Evolutionary conservation across 2,329 filamentous ascomycete species (phyloP).

Genomic region (Fusarium armeniacum): DNA sequence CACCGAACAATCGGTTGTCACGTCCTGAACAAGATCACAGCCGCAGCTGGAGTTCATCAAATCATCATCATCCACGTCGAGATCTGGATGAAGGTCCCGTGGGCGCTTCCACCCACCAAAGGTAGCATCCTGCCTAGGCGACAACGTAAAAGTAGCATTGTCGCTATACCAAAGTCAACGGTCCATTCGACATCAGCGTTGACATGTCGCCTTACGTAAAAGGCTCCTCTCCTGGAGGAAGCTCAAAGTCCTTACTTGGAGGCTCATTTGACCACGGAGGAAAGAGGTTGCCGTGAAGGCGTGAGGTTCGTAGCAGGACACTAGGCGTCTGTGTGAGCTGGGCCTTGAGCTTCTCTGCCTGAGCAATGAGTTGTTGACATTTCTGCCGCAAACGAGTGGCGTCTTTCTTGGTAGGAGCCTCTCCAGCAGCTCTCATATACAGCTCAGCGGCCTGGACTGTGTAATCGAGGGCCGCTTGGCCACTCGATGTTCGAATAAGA

Average conservation of each 20-base stretch:
- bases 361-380: slow-evolving; percentile 76
- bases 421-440: slow-evolving; percentile 81
- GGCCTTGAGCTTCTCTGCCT: slow-evolving; percentile 82
- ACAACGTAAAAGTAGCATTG: slow-evolving; percentile 76
- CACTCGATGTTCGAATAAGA: slow-evolving; percentile 54
- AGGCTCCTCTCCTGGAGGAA: slow-evolving; percentile 61
- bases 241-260: slow-evolving; percentile 71
- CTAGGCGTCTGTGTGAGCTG: slow-evolving; percentile 34
- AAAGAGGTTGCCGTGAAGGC: slow-evolving; percentile 85
- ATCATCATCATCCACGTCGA: slow-evolving; percentile 54
- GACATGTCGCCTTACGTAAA: slow-evolving; percentile 70
- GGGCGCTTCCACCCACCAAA: slow-evolving; percentile 89
- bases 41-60: slow-evolving; percentile 70
- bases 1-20: slow-evolving; percentile 96
- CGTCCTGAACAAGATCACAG: slow-evolving; percentile 92
- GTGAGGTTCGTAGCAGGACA: slow-evolving; percentile 81
- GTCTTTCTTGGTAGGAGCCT: slow-evolving; percentile 72
- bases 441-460: slow-evolving; percentile 84
- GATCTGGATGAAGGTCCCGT: slow-evolving; percentile 64
- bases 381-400: slow-evolving; percentile 76
- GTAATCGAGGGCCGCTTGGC: slow-evolving; percentile 75
- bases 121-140: slow-evolving; percentile 78
- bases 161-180: slow-evolving; percentile 67
- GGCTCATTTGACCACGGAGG: slow-evolving; percentile 84
- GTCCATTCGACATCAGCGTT: not conserved